phyloP scores from a whole-genome alignment of 2,329 filamentous ascomycete genomes.

The Aspergillus thermomutatus region DNA sequence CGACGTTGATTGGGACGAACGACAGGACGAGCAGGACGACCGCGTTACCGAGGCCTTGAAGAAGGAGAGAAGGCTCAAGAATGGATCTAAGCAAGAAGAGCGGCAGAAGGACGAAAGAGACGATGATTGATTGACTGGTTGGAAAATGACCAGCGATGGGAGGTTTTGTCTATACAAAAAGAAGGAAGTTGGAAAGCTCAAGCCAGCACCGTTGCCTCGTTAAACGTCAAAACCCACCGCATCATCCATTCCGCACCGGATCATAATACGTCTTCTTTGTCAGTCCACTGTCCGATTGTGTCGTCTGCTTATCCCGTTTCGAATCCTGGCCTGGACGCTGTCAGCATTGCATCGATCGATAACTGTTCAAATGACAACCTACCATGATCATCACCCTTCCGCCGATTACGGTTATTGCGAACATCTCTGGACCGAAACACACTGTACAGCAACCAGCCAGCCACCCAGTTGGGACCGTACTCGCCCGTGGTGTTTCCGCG shows the following conservation, averaged over 20 bases:
- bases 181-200: not conserved
- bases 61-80: slow-evolving; percentile 45
- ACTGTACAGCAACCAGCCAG: slow-evolving; percentile 46
- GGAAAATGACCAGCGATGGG: not conserved
- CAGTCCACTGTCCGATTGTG: slow-evolving; percentile 17
- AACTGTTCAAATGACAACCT: no score
- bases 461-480: slow-evolving; percentile 47
- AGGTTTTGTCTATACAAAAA: not conserved
- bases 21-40: slow-evolving; percentile 66
- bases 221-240: not conserved
- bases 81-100: slow-evolving; percentile 30
- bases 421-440: slow-evolving; percentile 47
- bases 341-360: slow-evolving; percentile 4
- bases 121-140: slow-evolving; percentile 12
- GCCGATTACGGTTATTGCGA: slow-evolving; percentile 45
- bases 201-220: not conserved
- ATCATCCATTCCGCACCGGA: slow-evolving; percentile 36
- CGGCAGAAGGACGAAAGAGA: slow-evolving; percentile 28
- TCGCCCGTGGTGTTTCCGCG: slow-evolving; percentile 40
- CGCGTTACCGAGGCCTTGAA: slow-evolving; percentile 52
- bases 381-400: slow-evolving; percentile 31
- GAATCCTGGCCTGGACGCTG: slow-evolving; percentile 12
- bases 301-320: slow-evolving; percentile 20
- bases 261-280: slow-evolving; percentile 40
- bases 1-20: slow-evolving; percentile 85